Evolutionary conservation across 441 rosid genomes (phyloP), one percentile per base, ranked within the genome.

Genomic region (Kokia cookei): DNA sequence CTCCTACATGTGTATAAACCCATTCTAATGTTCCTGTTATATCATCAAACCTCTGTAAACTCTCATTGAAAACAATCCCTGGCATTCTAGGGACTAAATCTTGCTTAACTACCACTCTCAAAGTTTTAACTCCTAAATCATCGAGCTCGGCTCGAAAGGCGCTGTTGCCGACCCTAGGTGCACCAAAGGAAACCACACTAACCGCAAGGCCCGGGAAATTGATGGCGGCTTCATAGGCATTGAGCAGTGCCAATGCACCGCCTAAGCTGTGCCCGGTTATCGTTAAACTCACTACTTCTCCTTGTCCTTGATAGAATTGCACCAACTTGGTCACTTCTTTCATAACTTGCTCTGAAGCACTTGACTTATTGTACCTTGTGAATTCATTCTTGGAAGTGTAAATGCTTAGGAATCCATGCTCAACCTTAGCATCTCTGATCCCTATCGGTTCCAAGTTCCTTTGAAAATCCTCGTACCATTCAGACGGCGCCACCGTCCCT

Each of bases 191-290:
- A 19, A 55, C 24, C 29, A 55, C 60, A 55, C 60, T 55, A 19
- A 55, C 13, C 10, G 60, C 13, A 22, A 55, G 60, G 14, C 60
- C 60, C 9, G 88, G 88, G 55, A 79, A 15, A 57, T 75, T 66
- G 65, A 67, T 60, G 5, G 86, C 79, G 0, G 80, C 91, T 66
- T 89, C 88, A 32, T 87, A 82, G 11, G 90, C 89, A 14, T 83
- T 85, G 65, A 89, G 82, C 11, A 84, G 83, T 15, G 93, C 90
- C 71, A 89, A 62, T 2, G 89, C 89, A 1, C 91, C 90, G 2
- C 93, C 93, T 0, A 89, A 79, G 79, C 91, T 87, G 66, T 86
- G 93, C 11, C 93, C 90, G 0, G 88, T 84, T 19, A 85, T 76
- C 1, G 93, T 89, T 35, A 87, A 74, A 75, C 90, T 87, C 42